phyloP scores from a whole-genome alignment of 306 rosid genomes.

The Rosa persica region DNA sequence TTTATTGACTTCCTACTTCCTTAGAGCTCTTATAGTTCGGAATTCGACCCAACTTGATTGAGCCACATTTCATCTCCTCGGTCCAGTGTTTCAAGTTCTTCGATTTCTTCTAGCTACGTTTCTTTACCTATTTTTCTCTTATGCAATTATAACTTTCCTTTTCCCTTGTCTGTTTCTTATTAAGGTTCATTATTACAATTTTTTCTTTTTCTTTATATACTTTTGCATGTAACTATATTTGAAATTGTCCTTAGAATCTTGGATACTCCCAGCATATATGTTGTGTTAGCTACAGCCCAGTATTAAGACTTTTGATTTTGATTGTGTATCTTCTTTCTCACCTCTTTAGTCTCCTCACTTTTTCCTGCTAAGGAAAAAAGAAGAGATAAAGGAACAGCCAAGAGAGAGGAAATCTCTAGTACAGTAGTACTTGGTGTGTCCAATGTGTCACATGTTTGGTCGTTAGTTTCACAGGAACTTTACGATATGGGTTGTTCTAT shows the following conservation, averaged over 20 bases:
- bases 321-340: not conserved
- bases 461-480: not conserved
- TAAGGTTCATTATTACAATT: not conserved
- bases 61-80: not conserved
- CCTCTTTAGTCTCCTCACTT: not conserved
- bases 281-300: not conserved
- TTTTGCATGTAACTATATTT: not conserved
- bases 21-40: slow-evolving; percentile 1
- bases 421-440: slow-evolving; percentile 6
- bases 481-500: not conserved
- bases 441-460: slow-evolving; percentile 20
- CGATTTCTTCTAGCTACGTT: not conserved
- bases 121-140: not conserved
- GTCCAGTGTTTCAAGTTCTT: slow-evolving; percentile 2
- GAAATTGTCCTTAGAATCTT: not conserved
- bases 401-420: not conserved
- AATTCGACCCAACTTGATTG: slow-evolving; percentile 3
- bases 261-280: not conserved
- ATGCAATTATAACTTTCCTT: not conserved
- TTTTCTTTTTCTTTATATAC: not conserved
- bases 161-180: not conserved
- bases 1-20: not conserved
- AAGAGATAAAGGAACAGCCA: not conserved
- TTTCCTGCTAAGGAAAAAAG: not conserved
- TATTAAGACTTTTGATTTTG: not conserved